Base-by-base conservation (phyloP, 1,284 basidiomycete species). In the Rhodotorula sp. region DNA sequence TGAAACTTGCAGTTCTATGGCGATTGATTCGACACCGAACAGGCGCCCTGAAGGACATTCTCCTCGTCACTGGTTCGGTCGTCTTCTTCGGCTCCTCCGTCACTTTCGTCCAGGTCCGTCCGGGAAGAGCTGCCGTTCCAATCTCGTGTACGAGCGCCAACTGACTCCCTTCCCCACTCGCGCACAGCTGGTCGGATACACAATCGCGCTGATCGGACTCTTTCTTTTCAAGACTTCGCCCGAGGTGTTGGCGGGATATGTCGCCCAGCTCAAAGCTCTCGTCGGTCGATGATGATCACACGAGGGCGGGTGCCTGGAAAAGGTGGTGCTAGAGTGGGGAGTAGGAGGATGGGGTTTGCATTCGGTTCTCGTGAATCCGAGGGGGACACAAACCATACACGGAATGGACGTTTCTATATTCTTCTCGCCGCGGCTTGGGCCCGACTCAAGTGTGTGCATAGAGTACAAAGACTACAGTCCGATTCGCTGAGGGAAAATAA, bases 51-150 rank as follows among this genome's bases (percentile, higher is more conserved):
- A 80, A 81, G 72, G 80, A 84, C 73, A 82, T 84, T 60, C 75
- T 83, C 29, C 79, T 84, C 64, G 83, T 84, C 64, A 70, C 79
- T 4, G 80, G 80, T 49, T 80, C 80, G 49, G 82, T 84, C 68
- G 68, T 82, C 56, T 69, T 83, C 48, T 79, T 84, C 45, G 82
- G 82, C 29, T 80, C 80, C 48, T 76, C 78, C 17, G 80, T 84
- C 67, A 81, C 81, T 6, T 29, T 56, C n/a, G 53, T 65, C 24
- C 70, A 67, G 57, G 64, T 66, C 44, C 64, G 64, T 33, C 29
- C 5, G n/a, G n/a, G n/a, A n/a, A n/a, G n/a, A n/a, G n/a, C n/a
- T 49, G 10, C 20, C 48, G n/a, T 49, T 49, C 48, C 48, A 10
- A 49, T 7, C 3, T 49, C 8, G 48, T 22, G 20, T 10, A 24